phyloP scores from a whole-genome alignment of 1,139 yeast genomes.

The Taiozyma sp. region DNA sequence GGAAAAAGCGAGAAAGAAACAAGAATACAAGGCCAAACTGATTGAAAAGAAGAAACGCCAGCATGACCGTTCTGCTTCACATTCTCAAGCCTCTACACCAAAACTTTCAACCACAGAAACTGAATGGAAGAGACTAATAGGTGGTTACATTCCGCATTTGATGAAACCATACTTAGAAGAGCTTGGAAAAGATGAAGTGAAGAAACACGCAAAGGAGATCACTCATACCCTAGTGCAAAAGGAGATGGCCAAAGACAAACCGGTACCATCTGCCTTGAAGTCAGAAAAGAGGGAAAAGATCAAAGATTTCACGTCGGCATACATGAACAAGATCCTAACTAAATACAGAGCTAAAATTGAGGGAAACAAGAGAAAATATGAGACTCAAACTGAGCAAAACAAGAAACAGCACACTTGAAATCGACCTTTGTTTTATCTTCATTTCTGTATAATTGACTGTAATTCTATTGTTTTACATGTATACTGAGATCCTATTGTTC shows the following conservation, averaged over 20 bases:
- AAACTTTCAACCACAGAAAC: slow-evolving; percentile 27
- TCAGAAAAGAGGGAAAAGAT: slow-evolving; percentile 65
- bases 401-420: slow-evolving; percentile 8
- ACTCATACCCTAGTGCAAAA: slow-evolving; percentile 59
- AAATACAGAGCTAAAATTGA: slow-evolving; percentile 38
- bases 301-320: slow-evolving; percentile 55
- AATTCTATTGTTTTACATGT: background rate
- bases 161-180: slow-evolving; percentile 61
- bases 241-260: slow-evolving; percentile 45
- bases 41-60: slow-evolving; percentile 15
- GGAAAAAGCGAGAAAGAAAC: slow-evolving; percentile 23
- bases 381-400: slow-evolving; percentile 1
- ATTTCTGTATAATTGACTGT: background rate
- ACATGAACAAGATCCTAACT: slow-evolving; percentile 69
- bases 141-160: slow-evolving; percentile 74
- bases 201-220: slow-evolving; percentile 76
- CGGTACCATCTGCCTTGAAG: slow-evolving; percentile 55
- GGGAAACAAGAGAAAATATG: slow-evolving; percentile 24
- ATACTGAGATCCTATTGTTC: slow-evolving; percentile 10
- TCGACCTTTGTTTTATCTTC: background rate
- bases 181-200: slow-evolving; percentile 69
- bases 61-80: slow-evolving; percentile 11
- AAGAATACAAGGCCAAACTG: slow-evolving; percentile 23
- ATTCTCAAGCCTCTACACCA: background rate
- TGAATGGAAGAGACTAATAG: slow-evolving; percentile 63